phyloP scores from a whole-genome alignment of 1,284 basidiomycete genomes.

The Ustilago bromivora region DNA sequence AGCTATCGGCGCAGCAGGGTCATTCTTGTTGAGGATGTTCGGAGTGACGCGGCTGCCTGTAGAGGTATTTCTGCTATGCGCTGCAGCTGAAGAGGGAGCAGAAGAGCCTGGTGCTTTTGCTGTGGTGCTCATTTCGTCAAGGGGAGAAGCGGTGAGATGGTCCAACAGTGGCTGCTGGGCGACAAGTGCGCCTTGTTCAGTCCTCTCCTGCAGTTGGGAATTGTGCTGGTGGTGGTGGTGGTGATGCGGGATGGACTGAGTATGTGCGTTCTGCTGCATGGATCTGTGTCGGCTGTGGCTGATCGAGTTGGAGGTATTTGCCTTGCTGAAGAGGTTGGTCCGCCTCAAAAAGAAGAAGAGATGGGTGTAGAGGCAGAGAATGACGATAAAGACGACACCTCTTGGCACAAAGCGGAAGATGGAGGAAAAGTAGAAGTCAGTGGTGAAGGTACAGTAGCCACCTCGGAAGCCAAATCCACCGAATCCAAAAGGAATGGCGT shows the following conservation, averaged over 20 bases:
- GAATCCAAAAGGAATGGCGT: conserved; percentile 50
- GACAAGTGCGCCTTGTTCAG: background rate
- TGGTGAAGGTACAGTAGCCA: conserved; percentile 56
- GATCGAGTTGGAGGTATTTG: conserved; percentile 26
- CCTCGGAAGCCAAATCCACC: conserved; percentile 54
- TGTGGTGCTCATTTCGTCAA: conserved; percentile 5
- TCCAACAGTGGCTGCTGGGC: conserved; percentile 10
- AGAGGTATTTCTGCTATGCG: conserved; percentile 26
- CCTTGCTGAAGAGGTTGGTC: conserved; percentile 58
- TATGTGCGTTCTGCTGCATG: conserved; percentile 1
- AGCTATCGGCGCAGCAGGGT: conserved; percentile 3
- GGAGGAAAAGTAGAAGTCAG: conserved; percentile 38
- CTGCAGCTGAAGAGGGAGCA: conserved; percentile 28
- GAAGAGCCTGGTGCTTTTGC: conserved; percentile 11
- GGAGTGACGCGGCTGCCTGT: conserved; percentile 23
- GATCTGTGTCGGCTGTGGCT: conserved; percentile 19
- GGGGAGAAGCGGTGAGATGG: conserved; percentile 4
- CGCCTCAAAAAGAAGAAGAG: conserved; percentile 65
- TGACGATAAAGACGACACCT: conserved; percentile 55
- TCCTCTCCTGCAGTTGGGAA: background rate
- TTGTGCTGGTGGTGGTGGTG: background rate
- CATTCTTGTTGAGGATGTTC: conserved; percentile 42
- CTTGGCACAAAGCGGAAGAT: conserved; percentile 59
- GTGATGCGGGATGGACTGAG: conserved; percentile 13
- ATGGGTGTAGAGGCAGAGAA: conserved; percentile 61